These are phyloP conservation scores for Knoxdaviesia proteae DNA, from an alignment of 2,329 filamentous ascomycete genomes.

Conservation along the genomic window DNA sequence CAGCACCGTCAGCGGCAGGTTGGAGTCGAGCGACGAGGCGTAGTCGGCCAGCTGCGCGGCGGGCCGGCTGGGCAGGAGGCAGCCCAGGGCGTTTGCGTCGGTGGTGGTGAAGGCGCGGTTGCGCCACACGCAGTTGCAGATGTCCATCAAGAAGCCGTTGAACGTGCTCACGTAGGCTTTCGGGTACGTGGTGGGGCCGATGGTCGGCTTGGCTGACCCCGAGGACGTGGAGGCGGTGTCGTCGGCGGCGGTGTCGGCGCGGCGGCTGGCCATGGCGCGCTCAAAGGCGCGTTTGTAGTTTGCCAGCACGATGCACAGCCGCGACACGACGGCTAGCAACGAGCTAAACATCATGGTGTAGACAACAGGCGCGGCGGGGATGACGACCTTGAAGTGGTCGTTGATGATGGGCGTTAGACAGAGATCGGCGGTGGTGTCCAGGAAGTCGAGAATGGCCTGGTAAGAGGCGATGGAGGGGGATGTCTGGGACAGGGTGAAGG, in stretches of 20 bases:
- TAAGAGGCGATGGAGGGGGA: conserved; percentile 19
- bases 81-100: conserved; percentile 42
- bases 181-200: conserved; percentile 25
- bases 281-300: conserved; percentile 59
- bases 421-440: conserved; percentile 38
- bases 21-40: conserved; percentile 23
- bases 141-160: conserved; percentile 72
- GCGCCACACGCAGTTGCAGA: conserved; percentile 70
- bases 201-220: conserved; percentile 6
- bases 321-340: conserved; percentile 42
- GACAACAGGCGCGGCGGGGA: conserved; percentile 45
- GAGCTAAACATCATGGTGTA: conserved; percentile 51
- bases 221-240: conserved; percentile 11
- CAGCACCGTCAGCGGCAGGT: conserved; percentile 23
- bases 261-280: conserved; percentile 24
- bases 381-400: conserved; percentile 38
- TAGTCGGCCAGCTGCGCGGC: conserved; percentile 25
- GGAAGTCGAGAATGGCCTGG: conserved; percentile 48
- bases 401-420: conserved; percentile 28
- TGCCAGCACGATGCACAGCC: conserved; percentile 48
- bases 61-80: conserved; percentile 23
- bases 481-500: conserved; percentile 38
- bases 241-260: conserved; percentile 1
- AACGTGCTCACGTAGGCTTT: conserved; percentile 44
- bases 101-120: conserved; percentile 44